These are phyloP conservation scores for Coccomyxa subellipsoidea DNA, from an alignment of 163 green algal genomes.

Conservation along the genomic window DNA sequence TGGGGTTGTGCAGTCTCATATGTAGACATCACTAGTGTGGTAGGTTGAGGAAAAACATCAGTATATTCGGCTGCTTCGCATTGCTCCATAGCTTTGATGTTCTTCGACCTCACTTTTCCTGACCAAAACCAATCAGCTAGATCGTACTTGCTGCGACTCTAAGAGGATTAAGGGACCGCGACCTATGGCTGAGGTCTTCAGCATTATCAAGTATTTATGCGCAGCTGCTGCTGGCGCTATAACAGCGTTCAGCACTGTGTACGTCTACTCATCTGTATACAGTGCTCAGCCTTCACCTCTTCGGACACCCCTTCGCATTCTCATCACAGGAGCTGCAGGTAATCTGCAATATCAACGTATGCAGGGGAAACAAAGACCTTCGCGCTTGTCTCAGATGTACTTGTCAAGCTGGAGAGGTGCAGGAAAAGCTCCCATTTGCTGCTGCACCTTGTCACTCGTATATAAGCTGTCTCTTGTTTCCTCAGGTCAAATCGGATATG, in stretches of 20 bases:
- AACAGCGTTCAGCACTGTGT: neutral
- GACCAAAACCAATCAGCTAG: neutral
- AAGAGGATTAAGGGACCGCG: neutral
- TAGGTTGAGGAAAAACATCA: too few species aligned
- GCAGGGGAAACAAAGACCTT: too few species aligned
- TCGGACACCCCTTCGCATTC: slow-evolving; percentile 1
- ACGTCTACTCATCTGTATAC: neutral
- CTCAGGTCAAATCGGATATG: slow-evolving; percentile 6
- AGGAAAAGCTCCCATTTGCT: too few species aligned
- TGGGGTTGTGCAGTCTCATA: too few species aligned
- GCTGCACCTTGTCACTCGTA: neutral
- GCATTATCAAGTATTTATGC: slow-evolving; percentile 5
- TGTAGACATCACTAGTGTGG: too few species aligned
- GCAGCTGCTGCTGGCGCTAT: neutral
- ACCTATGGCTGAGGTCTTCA: neutral
- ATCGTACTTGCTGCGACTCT: neutral
- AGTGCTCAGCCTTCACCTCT: neutral
- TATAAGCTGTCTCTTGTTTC: neutral
- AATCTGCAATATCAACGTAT: neutral
- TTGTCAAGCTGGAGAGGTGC: too few species aligned
- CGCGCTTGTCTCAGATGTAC: too few species aligned
- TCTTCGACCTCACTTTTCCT: neutral
- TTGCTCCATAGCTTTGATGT: too few species aligned
- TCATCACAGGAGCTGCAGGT: slow-evolving; percentile 5
- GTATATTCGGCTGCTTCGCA: too few species aligned